Conservation (phyloP, 2,329 filamentous ascomycete genomes). For the Dryadomyces quercus-mongolicae region DNA sequence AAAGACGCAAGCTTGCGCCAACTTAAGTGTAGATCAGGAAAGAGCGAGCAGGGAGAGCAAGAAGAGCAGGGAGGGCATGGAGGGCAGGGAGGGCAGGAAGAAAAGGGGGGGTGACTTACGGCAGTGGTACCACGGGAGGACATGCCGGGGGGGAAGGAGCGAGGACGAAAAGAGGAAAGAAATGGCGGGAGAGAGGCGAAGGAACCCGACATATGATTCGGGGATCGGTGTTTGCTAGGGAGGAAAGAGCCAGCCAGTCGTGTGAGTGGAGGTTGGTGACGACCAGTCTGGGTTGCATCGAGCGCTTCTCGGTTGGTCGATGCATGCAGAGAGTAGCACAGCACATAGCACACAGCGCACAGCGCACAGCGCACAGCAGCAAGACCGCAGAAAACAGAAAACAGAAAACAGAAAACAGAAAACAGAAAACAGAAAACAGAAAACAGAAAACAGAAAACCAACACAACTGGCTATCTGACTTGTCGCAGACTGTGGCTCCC, state of each 20-base stretch:
- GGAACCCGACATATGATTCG: no score
- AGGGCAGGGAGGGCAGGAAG: neutral
- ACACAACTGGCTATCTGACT: neutral
- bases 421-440: neutral
- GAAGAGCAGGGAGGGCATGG: neutral
- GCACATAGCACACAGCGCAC: neutral
- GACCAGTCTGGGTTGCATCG: neutral
- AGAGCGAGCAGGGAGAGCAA: neutral
- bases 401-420: neutral
- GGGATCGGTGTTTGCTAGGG: neutral
- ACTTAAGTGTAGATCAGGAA: neutral
- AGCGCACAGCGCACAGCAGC: neutral
- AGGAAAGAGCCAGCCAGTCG: neutral
- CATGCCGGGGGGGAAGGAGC: neutral
- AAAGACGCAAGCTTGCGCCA: conserved; percentile 4
- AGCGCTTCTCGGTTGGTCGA: neutral
- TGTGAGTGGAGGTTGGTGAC: neutral
- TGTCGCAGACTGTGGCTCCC: no score
- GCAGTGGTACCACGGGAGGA: neutral
- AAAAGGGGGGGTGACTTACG: neutral
- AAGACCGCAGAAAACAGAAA: neutral
- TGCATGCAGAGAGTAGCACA: no score
- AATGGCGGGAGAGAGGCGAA: no score
- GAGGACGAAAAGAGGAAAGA: neutral
- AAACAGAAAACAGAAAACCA: neutral